phyloP scores from a whole-genome alignment of 345 rosid genomes.

The Sonneratia alba region DNA sequence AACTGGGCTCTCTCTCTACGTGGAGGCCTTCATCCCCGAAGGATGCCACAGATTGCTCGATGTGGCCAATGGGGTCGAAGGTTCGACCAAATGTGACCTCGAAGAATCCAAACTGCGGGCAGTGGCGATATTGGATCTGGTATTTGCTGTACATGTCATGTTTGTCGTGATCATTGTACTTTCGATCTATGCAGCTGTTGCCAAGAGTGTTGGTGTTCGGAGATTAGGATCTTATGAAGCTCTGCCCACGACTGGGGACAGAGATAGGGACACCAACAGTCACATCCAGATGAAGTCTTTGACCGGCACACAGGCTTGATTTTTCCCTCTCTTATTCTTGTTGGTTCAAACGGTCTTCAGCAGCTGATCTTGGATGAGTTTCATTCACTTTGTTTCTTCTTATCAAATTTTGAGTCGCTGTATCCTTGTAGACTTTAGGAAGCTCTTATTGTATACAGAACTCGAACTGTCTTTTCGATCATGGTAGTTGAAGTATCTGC shows the following conservation, averaged over 20 bases:
- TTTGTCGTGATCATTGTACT: conserved; percentile 48
- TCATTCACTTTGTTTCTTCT: not conserved
- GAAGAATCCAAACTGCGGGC: conserved; percentile 73
- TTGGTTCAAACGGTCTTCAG: not conserved
- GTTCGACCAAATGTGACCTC: conserved; percentile 77
- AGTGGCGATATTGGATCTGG: conserved; percentile 71
- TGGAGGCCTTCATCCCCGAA: conserved; percentile 77
- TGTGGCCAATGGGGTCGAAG: conserved; percentile 64
- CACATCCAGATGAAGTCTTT: conserved; percentile 81
- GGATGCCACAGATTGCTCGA: conserved; percentile 77
- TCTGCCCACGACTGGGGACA: conserved; percentile 41
- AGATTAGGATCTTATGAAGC: conserved; percentile 74
- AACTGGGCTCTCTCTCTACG: conserved; percentile 80
- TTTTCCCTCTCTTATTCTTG: not conserved
- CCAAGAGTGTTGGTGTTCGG: conserved; percentile 36
- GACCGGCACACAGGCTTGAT: conserved; percentile 72
- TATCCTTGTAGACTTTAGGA: not conserved
- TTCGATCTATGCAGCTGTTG: conserved; percentile 43
- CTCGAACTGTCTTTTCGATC: not conserved
- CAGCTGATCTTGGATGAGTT: conserved; percentile 1
- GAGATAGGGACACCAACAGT: conserved; percentile 19
- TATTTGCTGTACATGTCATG: conserved; percentile 61
- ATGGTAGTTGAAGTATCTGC: not conserved
- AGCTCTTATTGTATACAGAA: conserved; percentile 1
- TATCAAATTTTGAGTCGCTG: not conserved